These are phyloP conservation scores for Fusarium nodosum DNA, from an alignment of 2,329 filamentous ascomycete species.

Conservation along the genomic window DNA sequence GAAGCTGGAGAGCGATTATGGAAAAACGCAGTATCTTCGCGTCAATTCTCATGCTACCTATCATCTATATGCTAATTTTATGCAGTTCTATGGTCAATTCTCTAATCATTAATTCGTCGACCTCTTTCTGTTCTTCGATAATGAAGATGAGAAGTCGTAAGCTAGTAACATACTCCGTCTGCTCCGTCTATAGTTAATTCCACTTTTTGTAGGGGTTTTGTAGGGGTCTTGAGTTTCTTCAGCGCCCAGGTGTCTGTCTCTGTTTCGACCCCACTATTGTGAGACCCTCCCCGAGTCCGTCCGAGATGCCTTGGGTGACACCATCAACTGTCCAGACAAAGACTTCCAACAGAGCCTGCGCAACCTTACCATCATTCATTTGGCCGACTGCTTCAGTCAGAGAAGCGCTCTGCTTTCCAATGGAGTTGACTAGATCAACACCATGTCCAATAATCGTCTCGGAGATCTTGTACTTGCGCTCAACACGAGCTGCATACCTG, in stretches of 20 bases:
- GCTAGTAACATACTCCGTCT: background rate
- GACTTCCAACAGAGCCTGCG: conserved; percentile 67
- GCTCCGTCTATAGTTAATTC: conserved; percentile 5
- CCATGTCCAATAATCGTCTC: conserved; percentile 77
- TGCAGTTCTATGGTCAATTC: background rate
- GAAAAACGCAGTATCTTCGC: conserved; percentile 10
- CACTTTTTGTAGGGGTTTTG: background rate
- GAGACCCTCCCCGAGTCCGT: conserved; percentile 66
- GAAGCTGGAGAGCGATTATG: background rate
- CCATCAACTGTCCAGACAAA: conserved; percentile 73
- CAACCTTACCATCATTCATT: conserved; percentile 75
- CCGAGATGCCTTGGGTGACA: conserved; percentile 75
- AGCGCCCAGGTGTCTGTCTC: background rate
- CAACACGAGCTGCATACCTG: conserved; percentile 69
- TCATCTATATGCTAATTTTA: conserved; percentile 3
- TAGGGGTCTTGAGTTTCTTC: conserved; percentile 1
- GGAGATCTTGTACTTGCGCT: conserved; percentile 77
- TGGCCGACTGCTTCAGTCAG: conserved; percentile 66
- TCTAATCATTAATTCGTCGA: background rate
- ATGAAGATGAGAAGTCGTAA: background rate
- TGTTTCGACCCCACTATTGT: conserved; percentile 44
- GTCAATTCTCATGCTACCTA: background rate
- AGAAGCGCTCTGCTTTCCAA: conserved; percentile 71
- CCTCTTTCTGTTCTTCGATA: background rate
- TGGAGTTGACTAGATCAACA: conserved; percentile 68